Evolutionary conservation across 2,329 filamentous ascomycete genomes (phyloP).

Genomic region (Endothia cerciana): DNA sequence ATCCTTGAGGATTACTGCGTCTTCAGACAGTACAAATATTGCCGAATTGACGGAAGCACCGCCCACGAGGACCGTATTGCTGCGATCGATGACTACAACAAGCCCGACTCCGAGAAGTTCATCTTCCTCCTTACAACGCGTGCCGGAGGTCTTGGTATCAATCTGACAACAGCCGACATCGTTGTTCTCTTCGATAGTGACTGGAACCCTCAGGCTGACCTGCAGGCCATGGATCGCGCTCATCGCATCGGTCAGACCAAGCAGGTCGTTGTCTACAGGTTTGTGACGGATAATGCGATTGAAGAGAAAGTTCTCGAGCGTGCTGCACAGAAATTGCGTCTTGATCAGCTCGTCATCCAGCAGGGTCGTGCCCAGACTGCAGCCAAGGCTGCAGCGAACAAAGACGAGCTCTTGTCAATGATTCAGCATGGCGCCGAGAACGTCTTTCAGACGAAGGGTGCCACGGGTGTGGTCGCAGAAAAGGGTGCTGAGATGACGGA

Average conservation of each 20-base stretch:
- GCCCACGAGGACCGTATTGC: constrained; percentile 97
- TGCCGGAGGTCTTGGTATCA: constrained; percentile 95
- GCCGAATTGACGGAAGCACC: constrained; percentile 94
- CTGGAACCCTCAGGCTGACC: constrained; percentile 97
- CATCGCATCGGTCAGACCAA: constrained; percentile 99
- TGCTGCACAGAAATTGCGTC: constrained; percentile 92
- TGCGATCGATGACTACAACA: constrained; percentile 98
- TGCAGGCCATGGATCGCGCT: constrained; percentile 98
- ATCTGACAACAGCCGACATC: constrained; percentile 92
- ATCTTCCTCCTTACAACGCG: constrained; percentile 94
- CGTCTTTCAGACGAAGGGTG: constrained; percentile 78
- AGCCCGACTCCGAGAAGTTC: constrained; percentile 92
- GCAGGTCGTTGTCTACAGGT: constrained; percentile 94
- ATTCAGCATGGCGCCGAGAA: constrained; percentile 98
- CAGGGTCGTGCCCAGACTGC: constrained; percentile 92
- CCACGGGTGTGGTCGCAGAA: constrained; percentile 61
- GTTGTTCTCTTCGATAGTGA: constrained; percentile 97
- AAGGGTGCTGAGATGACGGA: constrained; percentile 71
- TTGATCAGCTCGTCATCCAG: constrained; percentile 97
- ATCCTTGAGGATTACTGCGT: constrained; percentile 99
- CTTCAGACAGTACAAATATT: constrained; percentile 93
- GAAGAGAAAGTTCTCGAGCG: constrained; percentile 98
- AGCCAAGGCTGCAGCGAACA: constrained; percentile 88
- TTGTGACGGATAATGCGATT: constrained; percentile 97
- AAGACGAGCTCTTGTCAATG: constrained; percentile 96